phyloP scores from a whole-genome alignment of 2,329 filamentous ascomycete species.

The Atkinsonella texensis region DNA sequence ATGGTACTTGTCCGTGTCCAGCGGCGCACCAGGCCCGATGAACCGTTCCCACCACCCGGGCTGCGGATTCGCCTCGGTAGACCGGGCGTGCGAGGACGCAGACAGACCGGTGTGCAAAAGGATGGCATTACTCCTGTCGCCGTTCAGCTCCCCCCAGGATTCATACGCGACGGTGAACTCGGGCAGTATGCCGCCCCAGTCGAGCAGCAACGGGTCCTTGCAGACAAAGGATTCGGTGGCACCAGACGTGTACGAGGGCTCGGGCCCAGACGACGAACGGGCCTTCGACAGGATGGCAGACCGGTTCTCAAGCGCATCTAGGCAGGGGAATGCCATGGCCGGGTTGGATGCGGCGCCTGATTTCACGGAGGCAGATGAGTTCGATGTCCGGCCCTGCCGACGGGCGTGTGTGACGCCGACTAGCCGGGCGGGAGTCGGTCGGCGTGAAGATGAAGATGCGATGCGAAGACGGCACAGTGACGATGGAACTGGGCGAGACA shows the following conservation, averaged over 20 bases:
- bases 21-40: conserved; percentile 72
- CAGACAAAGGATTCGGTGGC: conserved; percentile 70
- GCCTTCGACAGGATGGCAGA: conserved; percentile 50
- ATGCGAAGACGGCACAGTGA: conserved; percentile 5
- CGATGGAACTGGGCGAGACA: conserved; percentile 8
- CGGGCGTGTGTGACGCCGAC: background rate
- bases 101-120: conserved; percentile 88
- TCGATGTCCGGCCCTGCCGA: background rate
- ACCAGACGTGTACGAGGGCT: conserved; percentile 88
- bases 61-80: conserved; percentile 73
- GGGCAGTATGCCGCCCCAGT: conserved; percentile 89
- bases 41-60: conserved; percentile 99
- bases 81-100: conserved; percentile 94
- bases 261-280: conserved; percentile 63
- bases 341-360: conserved; percentile 54
- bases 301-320: conserved; percentile 70
- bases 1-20: conserved; percentile 87
- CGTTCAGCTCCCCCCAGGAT: conserved; percentile 75
- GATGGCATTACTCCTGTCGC: conserved; percentile 75
- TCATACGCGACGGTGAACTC: conserved; percentile 89
- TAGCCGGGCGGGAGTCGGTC: conserved; percentile 1
- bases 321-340: conserved; percentile 79
- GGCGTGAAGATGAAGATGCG: background rate
- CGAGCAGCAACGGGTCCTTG: conserved; percentile 62
- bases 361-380: conserved; percentile 12